phyloP scores from a whole-genome alignment of 2,329 filamentous ascomycete genomes.

The Hypoxylon sp. region DNA sequence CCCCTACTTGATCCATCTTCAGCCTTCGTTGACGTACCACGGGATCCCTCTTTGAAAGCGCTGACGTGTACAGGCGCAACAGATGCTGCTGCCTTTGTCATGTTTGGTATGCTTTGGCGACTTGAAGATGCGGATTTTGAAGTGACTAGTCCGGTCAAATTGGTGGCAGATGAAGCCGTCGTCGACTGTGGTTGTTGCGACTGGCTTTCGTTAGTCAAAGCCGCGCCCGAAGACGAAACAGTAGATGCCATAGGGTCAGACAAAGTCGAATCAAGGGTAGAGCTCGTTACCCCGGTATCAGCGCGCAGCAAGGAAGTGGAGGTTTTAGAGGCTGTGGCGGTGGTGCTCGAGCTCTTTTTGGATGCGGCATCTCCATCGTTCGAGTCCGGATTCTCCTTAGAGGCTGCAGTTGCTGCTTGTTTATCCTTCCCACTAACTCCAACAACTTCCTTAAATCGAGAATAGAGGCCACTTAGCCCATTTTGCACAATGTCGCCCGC shows the following conservation, averaged over 20 bases:
- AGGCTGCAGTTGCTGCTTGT: conserved; percentile 16
- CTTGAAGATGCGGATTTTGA: conserved; percentile 61
- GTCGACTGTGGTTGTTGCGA: conserved; percentile 60
- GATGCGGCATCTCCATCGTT: conserved; percentile 61
- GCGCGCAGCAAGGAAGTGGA: conserved; percentile 60
- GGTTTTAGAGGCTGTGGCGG: conserved; percentile 60
- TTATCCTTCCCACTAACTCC: conserved; percentile 70
- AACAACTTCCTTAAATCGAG: conserved; percentile 85
- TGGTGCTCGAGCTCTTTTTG: conserved; percentile 60
- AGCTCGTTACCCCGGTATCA: conserved; percentile 57
- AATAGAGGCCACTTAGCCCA: conserved; percentile 91
- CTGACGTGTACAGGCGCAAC: conserved; percentile 66
- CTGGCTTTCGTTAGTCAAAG: conserved; percentile 58
- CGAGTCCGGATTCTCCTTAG: conserved; percentile 52
- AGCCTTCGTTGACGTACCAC: conserved; percentile 57
- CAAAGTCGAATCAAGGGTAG: conserved; percentile 55
- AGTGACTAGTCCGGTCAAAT: conserved; percentile 56
- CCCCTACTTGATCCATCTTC: conserved; percentile 62
- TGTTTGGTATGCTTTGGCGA: conserved; percentile 54
- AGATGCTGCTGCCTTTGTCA: conserved; percentile 59
- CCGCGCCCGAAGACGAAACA: conserved; percentile 58
- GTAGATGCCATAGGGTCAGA: conserved; percentile 55
- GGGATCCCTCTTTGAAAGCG: conserved; percentile 63
- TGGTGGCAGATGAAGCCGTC: conserved; percentile 65
- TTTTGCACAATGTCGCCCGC: conserved; percentile 84